Evolutionary conservation across 73 alveolate species (phyloP).

Genomic region (Stentor coeruleus): DNA sequence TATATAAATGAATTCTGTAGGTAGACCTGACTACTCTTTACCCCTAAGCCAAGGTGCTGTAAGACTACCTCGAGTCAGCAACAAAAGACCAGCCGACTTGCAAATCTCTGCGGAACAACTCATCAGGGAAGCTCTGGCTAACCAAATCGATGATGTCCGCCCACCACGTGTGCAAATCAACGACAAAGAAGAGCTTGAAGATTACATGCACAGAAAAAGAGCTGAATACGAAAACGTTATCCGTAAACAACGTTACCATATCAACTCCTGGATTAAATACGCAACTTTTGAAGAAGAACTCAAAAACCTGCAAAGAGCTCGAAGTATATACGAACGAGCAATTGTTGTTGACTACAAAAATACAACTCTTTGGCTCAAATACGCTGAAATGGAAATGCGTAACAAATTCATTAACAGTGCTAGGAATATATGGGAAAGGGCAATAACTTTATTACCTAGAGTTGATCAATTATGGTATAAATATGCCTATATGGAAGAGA

Average conservation of each 20-base stretch:
- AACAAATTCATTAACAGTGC: constrained; percentile 99
- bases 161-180: constrained; percentile 81
- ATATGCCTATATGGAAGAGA: constrained; percentile 98
- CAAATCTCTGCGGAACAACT: constrained; percentile 98
- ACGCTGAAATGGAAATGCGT: constrained; percentile 99
- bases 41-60: constrained; percentile 44
- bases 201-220: constrained; percentile 84
- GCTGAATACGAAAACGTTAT: constrained; percentile 90
- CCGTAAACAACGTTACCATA: constrained; percentile 83
- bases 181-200: constrained; percentile 95
- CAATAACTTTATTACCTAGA: constrained; percentile 92
- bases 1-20: too few species aligned
- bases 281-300: constrained; percentile 90
- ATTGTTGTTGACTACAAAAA: constrained; percentile 94
- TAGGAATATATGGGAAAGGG: constrained; percentile 98
- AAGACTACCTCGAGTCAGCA: constrained; percentile 78
- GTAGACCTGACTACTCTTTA: too few species aligned
- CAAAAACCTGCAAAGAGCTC: constrained; percentile 85
- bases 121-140: constrained; percentile 92
- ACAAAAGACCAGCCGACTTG: constrained; percentile 90
- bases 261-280: constrained; percentile 94
- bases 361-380: constrained; percentile 91
- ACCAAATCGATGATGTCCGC: constrained; percentile 80
- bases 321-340: constrained; percentile 99
- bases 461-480: constrained; percentile 96